Evolutionary conservation across 2,329 filamentous ascomycete species (phyloP).

Genomic region (Phialophora tarda): DNA sequence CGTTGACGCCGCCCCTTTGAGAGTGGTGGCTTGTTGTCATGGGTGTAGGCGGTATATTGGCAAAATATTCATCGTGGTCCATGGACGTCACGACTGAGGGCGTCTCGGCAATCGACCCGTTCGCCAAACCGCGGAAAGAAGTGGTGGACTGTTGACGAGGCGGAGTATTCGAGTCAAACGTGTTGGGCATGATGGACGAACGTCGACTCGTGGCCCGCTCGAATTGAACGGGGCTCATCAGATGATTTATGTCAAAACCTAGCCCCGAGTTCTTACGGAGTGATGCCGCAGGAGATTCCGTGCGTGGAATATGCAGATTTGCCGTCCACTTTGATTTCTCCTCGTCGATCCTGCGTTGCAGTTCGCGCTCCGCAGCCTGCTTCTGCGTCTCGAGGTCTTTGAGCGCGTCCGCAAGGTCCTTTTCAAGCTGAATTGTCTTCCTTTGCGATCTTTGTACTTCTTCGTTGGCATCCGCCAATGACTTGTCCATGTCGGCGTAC

Average conservation of each 20-base stretch:
- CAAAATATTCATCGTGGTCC: slow-evolving; percentile 55
- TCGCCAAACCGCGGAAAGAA: slow-evolving; percentile 47
- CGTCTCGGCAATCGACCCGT: slow-evolving; percentile 49
- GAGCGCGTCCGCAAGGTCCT: slow-evolving; percentile 64
- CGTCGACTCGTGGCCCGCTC: slow-evolving; percentile 50
- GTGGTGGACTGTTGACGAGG: slow-evolving; percentile 56
- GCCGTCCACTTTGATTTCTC: slow-evolving; percentile 66
- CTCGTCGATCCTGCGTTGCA: slow-evolving; percentile 66
- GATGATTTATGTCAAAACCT: slow-evolving; percentile 48
- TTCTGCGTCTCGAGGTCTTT: slow-evolving; percentile 65
- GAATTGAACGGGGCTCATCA: slow-evolving; percentile 41
- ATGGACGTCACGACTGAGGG: slow-evolving; percentile 55
- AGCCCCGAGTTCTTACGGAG: slow-evolving; percentile 45
- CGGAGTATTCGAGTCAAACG: slow-evolving; percentile 47
- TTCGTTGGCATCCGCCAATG: slow-evolving; percentile 68
- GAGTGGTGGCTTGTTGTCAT: slow-evolving; percentile 48
- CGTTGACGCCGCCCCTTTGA: slow-evolving; percentile 68
- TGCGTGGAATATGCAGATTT: slow-evolving; percentile 47
- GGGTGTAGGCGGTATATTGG: slow-evolving; percentile 44
- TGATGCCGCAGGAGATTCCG: slow-evolving; percentile 50
- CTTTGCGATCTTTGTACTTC: slow-evolving; percentile 58
- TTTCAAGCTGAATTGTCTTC: slow-evolving; percentile 58
- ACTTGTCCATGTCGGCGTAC: slow-evolving; percentile 54
- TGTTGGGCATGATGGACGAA: slow-evolving; percentile 46
- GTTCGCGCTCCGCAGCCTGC: slow-evolving; percentile 62